Evolutionary conservation across 2,329 filamentous ascomycete species (phyloP).

Genomic region (Phaeoacremonium minimum): DNA sequence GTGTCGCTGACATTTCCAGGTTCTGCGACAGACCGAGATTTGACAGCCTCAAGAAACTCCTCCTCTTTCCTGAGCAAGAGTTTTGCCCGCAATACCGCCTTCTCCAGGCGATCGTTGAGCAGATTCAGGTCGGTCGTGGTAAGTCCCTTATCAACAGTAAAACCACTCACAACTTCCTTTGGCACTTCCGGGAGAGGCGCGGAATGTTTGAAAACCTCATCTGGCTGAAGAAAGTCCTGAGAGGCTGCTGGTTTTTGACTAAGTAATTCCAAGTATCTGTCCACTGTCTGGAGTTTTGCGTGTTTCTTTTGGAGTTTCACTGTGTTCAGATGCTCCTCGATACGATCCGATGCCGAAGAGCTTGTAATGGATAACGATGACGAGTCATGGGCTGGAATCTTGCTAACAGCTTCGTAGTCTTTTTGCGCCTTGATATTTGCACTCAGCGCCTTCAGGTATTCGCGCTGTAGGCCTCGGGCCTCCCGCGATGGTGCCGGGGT

Average conservation of each 20-base stretch:
- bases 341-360: slow-evolving; percentile 9
- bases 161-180: slow-evolving; percentile 43
- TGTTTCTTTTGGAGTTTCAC: slow-evolving; percentile 49
- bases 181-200: slow-evolving; percentile 45
- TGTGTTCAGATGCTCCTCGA: slow-evolving; percentile 48
- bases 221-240: slow-evolving; percentile 43
- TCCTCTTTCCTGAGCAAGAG: slow-evolving; percentile 53
- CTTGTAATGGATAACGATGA: slow-evolving; percentile 1
- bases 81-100: slow-evolving; percentile 54
- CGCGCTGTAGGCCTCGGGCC: slow-evolving; percentile 42
- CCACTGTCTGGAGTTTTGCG: slow-evolving; percentile 43
- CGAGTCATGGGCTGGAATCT: slow-evolving; percentile 12
- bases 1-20: slow-evolving; percentile 27
- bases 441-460: slow-evolving; percentile 50
- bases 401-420: slow-evolving; percentile 35
- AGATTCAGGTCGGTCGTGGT: slow-evolving; percentile 37
- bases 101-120: slow-evolving; percentile 50
- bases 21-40: slow-evolving; percentile 28
- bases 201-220: slow-evolving; percentile 40
- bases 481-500: slow-evolving; percentile 28
- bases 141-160: slow-evolving; percentile 35
- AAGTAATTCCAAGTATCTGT: slow-evolving; percentile 46
- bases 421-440: slow-evolving; percentile 46
- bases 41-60: slow-evolving; percentile 45
- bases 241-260: slow-evolving; percentile 46